Evolutionary conservation across 331 rosid genomes (phyloP).

Genomic region (Erythrophleum ivorense): DNA sequence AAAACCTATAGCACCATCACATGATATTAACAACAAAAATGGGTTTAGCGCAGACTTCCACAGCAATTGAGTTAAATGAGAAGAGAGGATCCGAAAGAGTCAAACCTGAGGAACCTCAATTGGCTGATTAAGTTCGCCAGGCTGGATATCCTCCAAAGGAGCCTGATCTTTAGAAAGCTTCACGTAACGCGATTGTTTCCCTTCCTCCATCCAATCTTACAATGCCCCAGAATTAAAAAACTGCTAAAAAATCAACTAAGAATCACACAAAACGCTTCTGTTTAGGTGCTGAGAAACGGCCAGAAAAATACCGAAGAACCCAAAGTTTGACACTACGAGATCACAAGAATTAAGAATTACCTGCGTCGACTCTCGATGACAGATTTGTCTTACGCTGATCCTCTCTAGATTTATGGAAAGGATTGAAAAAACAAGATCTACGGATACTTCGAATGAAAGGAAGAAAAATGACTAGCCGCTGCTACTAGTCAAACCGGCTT

Average conservation of each 20-base stretch:
- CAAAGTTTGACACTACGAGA: neutral
- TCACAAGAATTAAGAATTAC: neutral
- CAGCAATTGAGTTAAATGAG: neutral
- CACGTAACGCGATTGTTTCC: constrained; percentile 77
- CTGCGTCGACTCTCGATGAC: neutral
- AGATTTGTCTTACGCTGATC: neutral
- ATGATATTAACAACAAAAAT: neutral
- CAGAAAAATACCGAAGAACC: neutral
- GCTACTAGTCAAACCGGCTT: neutral
- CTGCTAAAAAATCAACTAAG: neutral
- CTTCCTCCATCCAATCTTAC: constrained; percentile 74
- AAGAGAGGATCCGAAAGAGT: neutral
- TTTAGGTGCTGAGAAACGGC: constrained; percentile 32
- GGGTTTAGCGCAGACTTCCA: neutral
- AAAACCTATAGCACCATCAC: neutral
- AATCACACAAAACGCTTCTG: neutral
- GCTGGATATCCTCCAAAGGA: constrained; percentile 76
- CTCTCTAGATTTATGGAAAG: neutral
- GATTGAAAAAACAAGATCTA: neutral
- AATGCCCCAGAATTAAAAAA: neutral
- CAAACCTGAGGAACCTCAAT: constrained; percentile 91
- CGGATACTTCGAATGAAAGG: neutral
- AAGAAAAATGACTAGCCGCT: neutral
- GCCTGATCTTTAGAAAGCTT: constrained; percentile 82
- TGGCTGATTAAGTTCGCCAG: constrained; percentile 99